A percentile compares a stretch with the other conserved stretches of the same genome.
phyloP scores from a whole-genome alignment of 2,329 filamentous ascomycete species.

The Aspergillus transmontanensis region DNA sequence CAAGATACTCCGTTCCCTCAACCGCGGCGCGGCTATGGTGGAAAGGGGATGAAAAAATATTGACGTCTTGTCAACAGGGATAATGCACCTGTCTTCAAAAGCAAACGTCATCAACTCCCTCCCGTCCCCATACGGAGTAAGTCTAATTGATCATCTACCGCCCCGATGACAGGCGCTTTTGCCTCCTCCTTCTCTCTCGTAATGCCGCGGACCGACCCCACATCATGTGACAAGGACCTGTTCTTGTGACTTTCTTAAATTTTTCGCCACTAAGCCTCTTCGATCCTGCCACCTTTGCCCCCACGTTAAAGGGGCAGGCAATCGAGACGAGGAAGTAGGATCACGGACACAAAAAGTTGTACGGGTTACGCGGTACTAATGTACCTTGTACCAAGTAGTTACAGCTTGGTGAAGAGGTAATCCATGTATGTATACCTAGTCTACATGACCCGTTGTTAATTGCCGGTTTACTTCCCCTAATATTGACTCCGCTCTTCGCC shows the following conservation, averaged over 20 bases:
- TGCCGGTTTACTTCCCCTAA: not conserved
- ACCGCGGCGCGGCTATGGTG: constrained; percentile 1
- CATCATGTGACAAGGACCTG: constrained; percentile 26
- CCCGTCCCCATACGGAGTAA: not conserved
- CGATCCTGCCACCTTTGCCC: constrained; percentile 5
- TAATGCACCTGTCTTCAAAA: not conserved
- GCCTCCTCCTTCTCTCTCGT: constrained; percentile 1
- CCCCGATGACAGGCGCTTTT: constrained; percentile 2
- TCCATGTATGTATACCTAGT: not conserved
- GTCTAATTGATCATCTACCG: constrained; percentile 4
- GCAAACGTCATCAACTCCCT: constrained; percentile 1
- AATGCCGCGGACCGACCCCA: constrained; percentile 20
- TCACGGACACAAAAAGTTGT: not conserved
- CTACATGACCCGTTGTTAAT: not conserved
- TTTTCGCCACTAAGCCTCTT: constrained; percentile 13
- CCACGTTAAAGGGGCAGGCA: constrained; percentile 11
- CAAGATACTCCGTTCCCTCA: not conserved
- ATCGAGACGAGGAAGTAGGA: not conserved
- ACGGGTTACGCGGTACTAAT: constrained; percentile 1
- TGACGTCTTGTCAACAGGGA: not conserved
- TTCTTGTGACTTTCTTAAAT: constrained; percentile 25
- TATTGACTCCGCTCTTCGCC: constrained; percentile 4
- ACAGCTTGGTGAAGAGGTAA: not conserved
- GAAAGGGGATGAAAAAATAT: not conserved
- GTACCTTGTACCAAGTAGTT: not conserved